These are phyloP conservation scores for Komagataella pastoris DNA, from an alignment of 805 yeast species.

Conservation along the genomic window DNA sequence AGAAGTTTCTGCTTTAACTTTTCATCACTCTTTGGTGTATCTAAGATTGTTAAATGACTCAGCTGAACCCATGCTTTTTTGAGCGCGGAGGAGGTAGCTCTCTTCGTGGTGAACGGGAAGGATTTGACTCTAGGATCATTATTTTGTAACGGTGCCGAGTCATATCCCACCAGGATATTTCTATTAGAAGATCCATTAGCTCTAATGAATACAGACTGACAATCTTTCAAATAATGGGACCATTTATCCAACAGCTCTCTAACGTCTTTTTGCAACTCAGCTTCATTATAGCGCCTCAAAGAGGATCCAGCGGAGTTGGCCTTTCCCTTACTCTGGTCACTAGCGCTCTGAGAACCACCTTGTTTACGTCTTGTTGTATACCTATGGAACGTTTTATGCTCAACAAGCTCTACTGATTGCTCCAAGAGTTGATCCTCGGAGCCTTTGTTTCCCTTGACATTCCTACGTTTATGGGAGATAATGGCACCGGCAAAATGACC, in stretches of 20 bases:
- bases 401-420: constrained; percentile 53
- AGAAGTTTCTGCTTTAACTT: constrained; percentile 12
- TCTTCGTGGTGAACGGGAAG: constrained; percentile 81
- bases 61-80: constrained; percentile 77
- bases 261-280: constrained; percentile 69
- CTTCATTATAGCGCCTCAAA: constrained; percentile 81
- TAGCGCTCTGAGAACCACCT: constrained; percentile 93
- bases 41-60: constrained; percentile 39
- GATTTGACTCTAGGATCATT: constrained; percentile 50
- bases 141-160: constrained; percentile 34
- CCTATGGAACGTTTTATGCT: constrained; percentile 81
- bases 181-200: constrained; percentile 67
- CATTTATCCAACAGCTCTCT: constrained; percentile 53
- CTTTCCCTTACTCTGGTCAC: constrained; percentile 85
- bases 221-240: constrained; percentile 43
- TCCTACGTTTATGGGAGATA: constrained; percentile 53
- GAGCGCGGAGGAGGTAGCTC: constrained; percentile 76
- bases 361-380: constrained; percentile 95
- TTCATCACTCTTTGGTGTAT: constrained; percentile 36
- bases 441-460: constrained; percentile 41
- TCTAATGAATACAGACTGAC: constrained; percentile 62
- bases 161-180: constrained; percentile 53
- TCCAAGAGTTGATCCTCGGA: constrained; percentile 35
- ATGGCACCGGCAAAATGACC: constrained; percentile 98
- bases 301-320: constrained; percentile 94